phyloP scores from a whole-genome alignment of 2,329 filamentous ascomycete genomes.

The Talaromyces sp. region DNA sequence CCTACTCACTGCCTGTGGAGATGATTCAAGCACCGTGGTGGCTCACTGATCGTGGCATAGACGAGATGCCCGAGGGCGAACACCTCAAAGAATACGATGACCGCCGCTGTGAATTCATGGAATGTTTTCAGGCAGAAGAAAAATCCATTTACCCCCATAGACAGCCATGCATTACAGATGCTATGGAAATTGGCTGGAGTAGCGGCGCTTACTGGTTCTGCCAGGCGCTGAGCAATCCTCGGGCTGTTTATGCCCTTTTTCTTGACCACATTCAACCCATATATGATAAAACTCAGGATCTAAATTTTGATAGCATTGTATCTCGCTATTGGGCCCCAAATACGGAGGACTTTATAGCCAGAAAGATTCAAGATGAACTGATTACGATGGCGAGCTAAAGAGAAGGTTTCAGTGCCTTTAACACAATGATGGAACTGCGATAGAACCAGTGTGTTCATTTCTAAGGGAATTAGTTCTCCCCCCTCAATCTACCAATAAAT shows the following conservation, averaged over 20 bases:
- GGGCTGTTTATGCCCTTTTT: not conserved
- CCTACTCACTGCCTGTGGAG: conserved; percentile 19
- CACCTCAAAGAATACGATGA: too few relatives aligned
- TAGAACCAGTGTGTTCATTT: not conserved
- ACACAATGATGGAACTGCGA: not conserved
- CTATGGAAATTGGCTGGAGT: too few relatives aligned
- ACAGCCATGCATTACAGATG: too few relatives aligned
- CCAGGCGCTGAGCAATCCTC: not conserved
- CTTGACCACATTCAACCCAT: not conserved
- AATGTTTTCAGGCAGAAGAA: too few relatives aligned
- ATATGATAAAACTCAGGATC: not conserved
- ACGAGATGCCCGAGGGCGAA: too few relatives aligned
- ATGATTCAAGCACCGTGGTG: conserved; percentile 19
- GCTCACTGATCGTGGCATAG: conserved; percentile 12
- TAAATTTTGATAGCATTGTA: not conserved
- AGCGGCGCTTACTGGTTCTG: too few relatives aligned
- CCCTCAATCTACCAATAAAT: too few relatives aligned
- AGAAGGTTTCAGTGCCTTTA: not conserved
- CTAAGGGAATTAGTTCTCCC: too few relatives aligned
- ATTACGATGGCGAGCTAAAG: not conserved
- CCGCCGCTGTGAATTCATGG: too few relatives aligned
- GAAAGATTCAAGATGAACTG: not conserved
- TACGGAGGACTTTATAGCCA: too few relatives aligned
- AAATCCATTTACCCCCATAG: too few relatives aligned
- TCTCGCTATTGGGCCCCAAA: too few relatives aligned